A percentile compares a stretch with the other conserved stretches of the same genome.
These are phyloP conservation scores for Xylaria grammica DNA, from an alignment of 495 filamentous ascomycete species.

Conservation along the genomic window DNA sequence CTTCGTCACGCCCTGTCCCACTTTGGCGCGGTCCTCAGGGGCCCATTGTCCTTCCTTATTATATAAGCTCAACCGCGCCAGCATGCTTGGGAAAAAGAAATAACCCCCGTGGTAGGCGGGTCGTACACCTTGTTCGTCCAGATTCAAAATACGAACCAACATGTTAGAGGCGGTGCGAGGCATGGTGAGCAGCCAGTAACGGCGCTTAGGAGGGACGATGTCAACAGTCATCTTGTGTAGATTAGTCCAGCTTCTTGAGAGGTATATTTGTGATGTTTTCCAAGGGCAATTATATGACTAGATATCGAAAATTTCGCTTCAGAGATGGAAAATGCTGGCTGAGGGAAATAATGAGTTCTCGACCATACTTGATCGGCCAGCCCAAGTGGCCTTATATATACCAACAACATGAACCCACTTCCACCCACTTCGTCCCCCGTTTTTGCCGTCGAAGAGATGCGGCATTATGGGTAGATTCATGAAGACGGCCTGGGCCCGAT, in stretches of 20 bases:
- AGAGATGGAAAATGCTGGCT: background rate
- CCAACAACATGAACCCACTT: background rate
- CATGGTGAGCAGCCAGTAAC: slow-evolving; percentile 37
- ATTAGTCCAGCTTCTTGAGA: background rate
- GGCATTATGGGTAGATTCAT: background rate
- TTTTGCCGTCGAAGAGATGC: background rate
- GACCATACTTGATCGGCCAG: background rate
- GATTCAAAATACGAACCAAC: slow-evolving; percentile 43
- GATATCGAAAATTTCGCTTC: background rate
- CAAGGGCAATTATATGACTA: too few relatives aligned
- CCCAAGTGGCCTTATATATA: slow-evolving; percentile 13
- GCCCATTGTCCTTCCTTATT: slow-evolving; percentile 39
- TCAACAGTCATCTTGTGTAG: slow-evolving; percentile 19
- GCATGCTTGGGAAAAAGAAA: slow-evolving; percentile 40
- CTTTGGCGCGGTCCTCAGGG: slow-evolving; percentile 23
- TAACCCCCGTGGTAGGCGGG: slow-evolving; percentile 43
- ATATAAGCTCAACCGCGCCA: slow-evolving; percentile 13
- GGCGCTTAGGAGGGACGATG: background rate
- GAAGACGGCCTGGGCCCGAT: background rate
- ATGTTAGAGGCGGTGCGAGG: slow-evolving; percentile 54
- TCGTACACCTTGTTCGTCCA: slow-evolving; percentile 42
- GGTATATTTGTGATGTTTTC: background rate
- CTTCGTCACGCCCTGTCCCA: slow-evolving; percentile 21
- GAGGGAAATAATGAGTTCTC: background rate
- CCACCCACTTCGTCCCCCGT: background rate